Evolutionary conservation across 2,329 filamentous ascomycete species (phyloP).

Genomic region (Alternaria angustiovoidea): DNA sequence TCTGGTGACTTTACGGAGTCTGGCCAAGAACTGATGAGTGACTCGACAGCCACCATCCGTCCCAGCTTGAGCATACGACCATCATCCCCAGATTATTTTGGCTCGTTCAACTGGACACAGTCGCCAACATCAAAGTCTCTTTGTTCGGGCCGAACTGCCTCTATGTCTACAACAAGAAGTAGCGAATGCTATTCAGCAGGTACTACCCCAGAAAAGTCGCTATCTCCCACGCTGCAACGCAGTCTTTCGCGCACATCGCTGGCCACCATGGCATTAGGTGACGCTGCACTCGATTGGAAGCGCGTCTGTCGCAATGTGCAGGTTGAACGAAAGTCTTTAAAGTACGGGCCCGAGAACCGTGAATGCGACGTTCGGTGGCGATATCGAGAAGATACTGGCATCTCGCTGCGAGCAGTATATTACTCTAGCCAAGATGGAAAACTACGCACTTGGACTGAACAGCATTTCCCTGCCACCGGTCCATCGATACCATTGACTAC

Average conservation of each 20-base stretch:
- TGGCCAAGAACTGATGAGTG: conserved; percentile 14
- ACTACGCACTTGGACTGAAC: conserved; percentile 31
- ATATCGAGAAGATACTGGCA: conserved; percentile 39
- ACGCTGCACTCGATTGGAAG: conserved; percentile 42
- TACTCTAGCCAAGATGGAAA: conserved; percentile 31
- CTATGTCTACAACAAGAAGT: conserved; percentile 29
- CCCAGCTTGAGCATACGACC: conserved; percentile 18
- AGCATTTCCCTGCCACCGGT: conserved; percentile 42
- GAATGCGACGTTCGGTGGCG: conserved; percentile 42
- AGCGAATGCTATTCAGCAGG: conserved; percentile 25
- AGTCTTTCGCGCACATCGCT: conserved; percentile 33
- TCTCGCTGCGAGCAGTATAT: conserved; percentile 36
- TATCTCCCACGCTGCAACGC: conserved; percentile 22
- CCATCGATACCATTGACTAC: conserved; percentile 45
- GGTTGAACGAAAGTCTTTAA: conserved; percentile 34
- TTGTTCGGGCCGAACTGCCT: conserved; percentile 20
- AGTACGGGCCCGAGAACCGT: conserved; percentile 18
- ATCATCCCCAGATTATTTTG: conserved; percentile 28
- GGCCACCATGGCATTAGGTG: conserved; percentile 34
- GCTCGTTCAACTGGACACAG: conserved; percentile 23
- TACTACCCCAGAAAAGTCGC: conserved; percentile 29
- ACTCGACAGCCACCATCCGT: conserved; percentile 24
- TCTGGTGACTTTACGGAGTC: conserved; percentile 31
- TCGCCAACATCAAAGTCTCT: conserved; percentile 14
- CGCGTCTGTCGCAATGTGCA: conserved; percentile 35